Base-by-base conservation (phyloP, 352 stramenopile genomes). In the Phytophthora nicotianae region DNA sequence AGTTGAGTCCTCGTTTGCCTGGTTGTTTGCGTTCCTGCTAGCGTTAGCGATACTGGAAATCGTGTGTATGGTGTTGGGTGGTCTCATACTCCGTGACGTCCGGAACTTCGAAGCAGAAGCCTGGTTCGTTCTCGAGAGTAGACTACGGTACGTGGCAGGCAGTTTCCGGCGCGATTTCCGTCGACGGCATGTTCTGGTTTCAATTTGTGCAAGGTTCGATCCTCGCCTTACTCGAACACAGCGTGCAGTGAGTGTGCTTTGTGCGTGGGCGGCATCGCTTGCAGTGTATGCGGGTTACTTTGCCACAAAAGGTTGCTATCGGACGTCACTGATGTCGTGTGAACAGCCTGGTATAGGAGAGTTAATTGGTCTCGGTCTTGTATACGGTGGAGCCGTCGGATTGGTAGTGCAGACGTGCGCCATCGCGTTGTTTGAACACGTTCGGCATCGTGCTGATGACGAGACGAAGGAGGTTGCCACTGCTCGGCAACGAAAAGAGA, bases 401-500 rank as follows among this genome's bases (percentile, higher is more conserved):
- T 71, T 84, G 9, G 62, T 51, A 0, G 68, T 77, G 2, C 82
- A 91, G 43, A 64, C 70, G 0, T 19, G 41, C 0, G 72, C 55
- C 19, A 40, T 74, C 5, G 65, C 58, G 2, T 43, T 89, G 0
- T 93, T 91, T 46, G 71, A 88, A 16, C 66, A 82, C 37, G 71
- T 93, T 23, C 82, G 82, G 4, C 66, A 91, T 56, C 82, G 85
- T 3, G 67, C 72, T 6, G 82, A 91, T 38, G 66, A 89, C 6
- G 85, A 91, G 54, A 86, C 75, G 1, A 62, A 68, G 9, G 82
- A 89, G 37, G 67, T 87, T 19, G 67, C 77, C 0, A 72, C 68
- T 9, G 79, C 81, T 32, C 62, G 82, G 16, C 82, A 89, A 40
- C 79, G 85, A 32, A 93, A 93, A 53, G 85, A 93, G 47, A 91